Percentiles rank a stretch among this genome's conserved stretches.
Conservation (phyloP, 2,329 filamentous ascomycete genomes). For the Westerdykella aurantiaca region DNA sequence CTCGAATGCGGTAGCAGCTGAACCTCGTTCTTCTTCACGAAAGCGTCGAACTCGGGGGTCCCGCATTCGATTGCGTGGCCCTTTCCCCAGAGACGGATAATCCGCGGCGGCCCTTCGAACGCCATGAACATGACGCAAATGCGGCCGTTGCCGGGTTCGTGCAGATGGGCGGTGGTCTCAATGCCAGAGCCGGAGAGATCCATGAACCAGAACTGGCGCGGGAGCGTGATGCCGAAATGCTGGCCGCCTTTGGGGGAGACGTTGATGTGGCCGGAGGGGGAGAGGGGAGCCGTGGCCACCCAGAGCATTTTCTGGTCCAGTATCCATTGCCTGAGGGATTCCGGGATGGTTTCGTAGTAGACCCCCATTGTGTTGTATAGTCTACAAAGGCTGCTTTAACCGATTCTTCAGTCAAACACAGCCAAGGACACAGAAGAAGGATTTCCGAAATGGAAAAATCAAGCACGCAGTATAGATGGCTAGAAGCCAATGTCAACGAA, state of each 20-base stretch:
- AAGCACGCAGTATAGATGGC: not conserved
- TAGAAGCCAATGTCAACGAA: no score
- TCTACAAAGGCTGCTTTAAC: no score
- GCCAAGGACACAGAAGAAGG: no score
- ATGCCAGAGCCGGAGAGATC: slow-evolving; percentile 40
- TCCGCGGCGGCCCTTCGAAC: slow-evolving; percentile 39
- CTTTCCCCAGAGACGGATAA: slow-evolving; percentile 41
- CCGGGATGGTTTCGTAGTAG: slow-evolving; percentile 41
- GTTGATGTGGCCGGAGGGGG: slow-evolving; percentile 40
- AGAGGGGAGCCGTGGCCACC: slow-evolving; percentile 41
- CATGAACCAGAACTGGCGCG: slow-evolving; percentile 42
- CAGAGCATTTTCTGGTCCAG: slow-evolving; percentile 42
- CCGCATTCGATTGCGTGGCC: slow-evolving; percentile 37
- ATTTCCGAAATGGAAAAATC: not conserved
- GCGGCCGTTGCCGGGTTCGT: slow-evolving; percentile 39
- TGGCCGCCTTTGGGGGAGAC: slow-evolving; percentile 43
- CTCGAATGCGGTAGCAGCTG: slow-evolving; percentile 34
- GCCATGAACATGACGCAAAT: slow-evolving; percentile 42
- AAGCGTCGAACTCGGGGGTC: slow-evolving; percentile 28
- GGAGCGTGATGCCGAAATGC: slow-evolving; percentile 39
- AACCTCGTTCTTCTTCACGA: slow-evolving; percentile 26
- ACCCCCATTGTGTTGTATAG: slow-evolving; percentile 32
- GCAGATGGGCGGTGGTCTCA: slow-evolving; percentile 42
- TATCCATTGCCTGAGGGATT: slow-evolving; percentile 39
- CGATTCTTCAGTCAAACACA: no score